Conservation (phyloP, 83 land plant species). For the Thuja plicata region DNA sequence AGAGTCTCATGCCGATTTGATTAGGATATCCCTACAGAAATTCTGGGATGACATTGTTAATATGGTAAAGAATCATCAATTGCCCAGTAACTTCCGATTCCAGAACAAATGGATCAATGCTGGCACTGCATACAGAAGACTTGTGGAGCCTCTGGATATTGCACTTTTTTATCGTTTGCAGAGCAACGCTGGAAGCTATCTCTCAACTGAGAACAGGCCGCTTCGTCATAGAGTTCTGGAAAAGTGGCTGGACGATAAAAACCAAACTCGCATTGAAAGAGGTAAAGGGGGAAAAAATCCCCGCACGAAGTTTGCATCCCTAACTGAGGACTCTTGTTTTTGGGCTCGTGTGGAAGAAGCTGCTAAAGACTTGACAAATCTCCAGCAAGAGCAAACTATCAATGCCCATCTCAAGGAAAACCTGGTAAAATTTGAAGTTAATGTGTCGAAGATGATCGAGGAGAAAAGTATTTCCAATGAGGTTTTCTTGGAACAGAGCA, state of each 20-base stretch:
- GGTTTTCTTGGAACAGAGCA: no score
- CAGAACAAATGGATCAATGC: constrained; percentile 53
- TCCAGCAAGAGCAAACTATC: no score
- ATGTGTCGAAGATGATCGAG: no score
- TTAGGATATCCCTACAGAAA: constrained; percentile 23
- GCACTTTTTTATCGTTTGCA: constrained; percentile 43
- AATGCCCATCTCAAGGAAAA: no score
- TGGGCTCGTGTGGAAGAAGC: no score
- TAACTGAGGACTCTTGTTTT: constrained; percentile 18
- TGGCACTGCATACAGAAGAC: constrained; percentile 45
- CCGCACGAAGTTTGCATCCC: constrained; percentile 40
- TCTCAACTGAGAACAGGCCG: constrained; percentile 27
- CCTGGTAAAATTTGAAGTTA: no score
- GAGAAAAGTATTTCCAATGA: no score
- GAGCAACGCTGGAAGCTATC: constrained; percentile 34
- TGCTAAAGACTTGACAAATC: no score
- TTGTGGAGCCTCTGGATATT: constrained; percentile 66
- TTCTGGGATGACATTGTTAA: constrained; percentile 50
- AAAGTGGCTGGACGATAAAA: constrained; percentile 40
- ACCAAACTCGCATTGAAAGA: neutral
- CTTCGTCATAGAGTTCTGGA: constrained; percentile 39
- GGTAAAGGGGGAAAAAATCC: neutral
- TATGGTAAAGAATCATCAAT: constrained; percentile 34
- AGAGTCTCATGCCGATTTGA: constrained; percentile 21
- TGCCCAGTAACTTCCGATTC: constrained; percentile 37